Evolutionary conservation across 1,284 basidiomycete genomes (phyloP), one percentile per base, ranked within the genome.

Genomic region (Polyporus tsugae): DNA sequence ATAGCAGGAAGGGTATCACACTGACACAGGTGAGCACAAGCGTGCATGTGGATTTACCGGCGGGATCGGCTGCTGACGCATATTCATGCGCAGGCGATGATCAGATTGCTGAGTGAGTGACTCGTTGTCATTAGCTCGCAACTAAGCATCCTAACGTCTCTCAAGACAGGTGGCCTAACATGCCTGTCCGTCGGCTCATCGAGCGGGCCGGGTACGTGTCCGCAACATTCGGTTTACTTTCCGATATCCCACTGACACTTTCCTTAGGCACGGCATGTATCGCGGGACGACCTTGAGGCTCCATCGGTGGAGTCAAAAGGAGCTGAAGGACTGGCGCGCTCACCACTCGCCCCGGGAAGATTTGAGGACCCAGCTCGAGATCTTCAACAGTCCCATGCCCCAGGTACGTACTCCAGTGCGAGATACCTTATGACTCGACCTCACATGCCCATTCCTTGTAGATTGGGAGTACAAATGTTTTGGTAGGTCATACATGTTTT

Each of bases 11-110:
- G 4, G 65, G 65, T 2, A 17, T 44, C 9, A 63, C 66, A 3
- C 53, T 67, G 58, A 67, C 66, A 1, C 66, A 63, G 58, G 66
- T 67, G 22, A 10, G 46, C 11, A 29, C 38, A 42, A 11, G 11
- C 10, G 5, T 42, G 22, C 7, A 35, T 10, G 38, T 4, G 9
- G 2, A n/a, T 33, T 22, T 33, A 17, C 15, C 15, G n/a, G n/a
- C 35, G 39, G 13, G 25, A n/a, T 46, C 29, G 2, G 6, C n/a
- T 29, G n/a, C 46, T 62, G 29, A 38, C 4, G 22, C 7, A 0
- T 9, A 29, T 39, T 0, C 36, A 15, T 17, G 19, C 4, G n/a
- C 36, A 65, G 64, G 60, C 64, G 9, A 33, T 65, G 64, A 60
- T 65, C n/a, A 58, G 35, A 10, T 17, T 57, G 4, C 42, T 66